Evolutionary conservation across 345 rosid species (phyloP), one percentile per base, ranked within the genome.

Genomic region (Melastoma malabathricum): DNA sequence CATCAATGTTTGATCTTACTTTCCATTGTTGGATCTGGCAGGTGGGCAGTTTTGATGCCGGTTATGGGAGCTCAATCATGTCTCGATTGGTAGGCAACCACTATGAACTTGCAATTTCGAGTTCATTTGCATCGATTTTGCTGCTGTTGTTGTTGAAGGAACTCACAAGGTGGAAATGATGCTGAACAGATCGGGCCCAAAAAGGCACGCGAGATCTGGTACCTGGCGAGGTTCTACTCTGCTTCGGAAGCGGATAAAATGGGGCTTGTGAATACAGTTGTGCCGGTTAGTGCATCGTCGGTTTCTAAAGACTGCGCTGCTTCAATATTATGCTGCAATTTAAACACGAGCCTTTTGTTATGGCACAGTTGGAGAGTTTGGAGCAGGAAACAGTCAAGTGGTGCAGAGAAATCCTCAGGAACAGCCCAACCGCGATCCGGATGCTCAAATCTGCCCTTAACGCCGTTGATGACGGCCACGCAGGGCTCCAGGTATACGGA

Each of bases 31-130:
- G 38, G 38, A 31, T 31, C 38, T 31, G 38, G 38, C 38, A 90
- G 94, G 98, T 86, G 50, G 98, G 98, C 62, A 90, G 98, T 70
- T 90, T 90, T 67, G 98, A 90, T 75, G 96, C 94, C 56, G 96
- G 96, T 58, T 90, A 90, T 54, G 98, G 98, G 58, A 82, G 98
- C 61, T 84, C 98, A 43, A 74, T 86, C 59, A 90, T 86, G 95
- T 84, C 98, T 55, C 89, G 96, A 52, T 74, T 90, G 87, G 98
- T 86, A 73, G 73, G 77, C 43, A 51, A 31, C 5, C 0, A 1
- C 19, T 10, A 3, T 16, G 25, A 15, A 38, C 6, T 19, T 52
- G 13, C 29, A 19, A 44, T 59, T 38, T 55, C 29, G 47, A 14
- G 43, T 15, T 17, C 50, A 9, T 18, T 55, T 22, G 38, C 7